Evolutionary conservation across 176 grass and related monocot genomes (phyloP).

Genomic region (Aegilops umbellulata): DNA sequence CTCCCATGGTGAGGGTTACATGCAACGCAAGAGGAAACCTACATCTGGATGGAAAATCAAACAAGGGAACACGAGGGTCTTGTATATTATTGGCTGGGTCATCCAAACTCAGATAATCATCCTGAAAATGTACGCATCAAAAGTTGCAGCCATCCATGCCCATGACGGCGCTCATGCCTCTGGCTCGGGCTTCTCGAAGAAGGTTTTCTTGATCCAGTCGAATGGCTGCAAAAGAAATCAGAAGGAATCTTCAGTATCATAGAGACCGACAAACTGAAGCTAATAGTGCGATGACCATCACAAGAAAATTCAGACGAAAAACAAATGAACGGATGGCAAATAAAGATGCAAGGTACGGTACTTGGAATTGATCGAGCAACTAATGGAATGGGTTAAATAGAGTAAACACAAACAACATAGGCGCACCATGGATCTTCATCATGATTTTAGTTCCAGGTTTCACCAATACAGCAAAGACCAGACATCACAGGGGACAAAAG

Average conservation of each 20-base stretch:
- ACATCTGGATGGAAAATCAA: conserved; percentile 41
- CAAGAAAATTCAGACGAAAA: neutral
- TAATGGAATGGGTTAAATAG: neutral
- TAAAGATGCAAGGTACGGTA: neutral
- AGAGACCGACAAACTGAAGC: neutral
- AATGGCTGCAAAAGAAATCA: conserved; percentile 66
- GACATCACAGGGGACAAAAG: neutral
- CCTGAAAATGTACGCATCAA: conserved; percentile 27
- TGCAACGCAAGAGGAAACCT: conserved; percentile 33
- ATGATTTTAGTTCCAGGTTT: neutral
- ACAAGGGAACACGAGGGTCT: conserved; percentile 30
- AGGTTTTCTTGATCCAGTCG: conserved; percentile 81
- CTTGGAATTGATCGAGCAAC: neutral
- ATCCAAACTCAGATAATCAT: conserved; percentile 35
- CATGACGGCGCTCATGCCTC: conserved; percentile 40
- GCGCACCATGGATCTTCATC: neutral
- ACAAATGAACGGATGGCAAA: neutral
- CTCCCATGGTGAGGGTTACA: conserved; percentile 25
- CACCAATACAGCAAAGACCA: neutral
- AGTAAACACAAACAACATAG: neutral
- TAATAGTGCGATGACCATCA: neutral
- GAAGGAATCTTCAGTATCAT: neutral
- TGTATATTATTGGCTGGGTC: conserved; percentile 47
- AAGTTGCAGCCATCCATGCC: conserved; percentile 6
- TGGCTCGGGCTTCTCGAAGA: conserved; percentile 66